These are phyloP conservation scores for Phytophthora fragariae DNA, from an alignment of 352 stramenopile genomes.

Conservation along the genomic window DNA sequence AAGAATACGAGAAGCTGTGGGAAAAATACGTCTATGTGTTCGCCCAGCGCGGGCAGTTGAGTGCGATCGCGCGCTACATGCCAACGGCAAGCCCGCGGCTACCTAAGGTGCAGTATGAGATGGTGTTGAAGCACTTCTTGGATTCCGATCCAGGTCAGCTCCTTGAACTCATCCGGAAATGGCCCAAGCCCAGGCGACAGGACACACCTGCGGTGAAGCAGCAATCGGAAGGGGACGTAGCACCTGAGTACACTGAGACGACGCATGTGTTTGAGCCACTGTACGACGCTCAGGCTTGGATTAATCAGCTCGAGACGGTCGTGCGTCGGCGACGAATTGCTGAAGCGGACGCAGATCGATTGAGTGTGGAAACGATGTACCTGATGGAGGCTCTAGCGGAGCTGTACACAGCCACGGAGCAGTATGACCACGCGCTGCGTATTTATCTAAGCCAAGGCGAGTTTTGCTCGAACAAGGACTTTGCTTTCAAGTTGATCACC, in stretches of 20 bases:
- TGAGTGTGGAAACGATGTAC: conserved; percentile 85
- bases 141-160: conserved; percentile 81
- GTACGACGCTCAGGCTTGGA: conserved; percentile 83
- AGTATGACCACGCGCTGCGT: conserved; percentile 83
- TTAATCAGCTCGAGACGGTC: conserved; percentile 82
- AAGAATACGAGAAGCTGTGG: conserved; percentile 77
- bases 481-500: conserved; percentile 85
- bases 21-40: conserved; percentile 92
- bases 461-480: conserved; percentile 89
- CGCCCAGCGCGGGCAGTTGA: conserved; percentile 76
- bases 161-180: conserved; percentile 84
- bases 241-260: conserved; percentile 79
- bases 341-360: conserved; percentile 57
- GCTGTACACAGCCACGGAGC: conserved; percentile 82
- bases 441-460: conserved; percentile 88
- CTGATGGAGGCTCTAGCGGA: conserved; percentile 85
- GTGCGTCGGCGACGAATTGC: conserved; percentile 76
- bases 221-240: conserved; percentile 35
- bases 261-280: conserved; percentile 76
- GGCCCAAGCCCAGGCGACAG: conserved; percentile 73
- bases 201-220: conserved; percentile 36
- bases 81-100: conserved; percentile 77
- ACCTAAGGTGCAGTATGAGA: conserved; percentile 80
- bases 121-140: conserved; percentile 87
- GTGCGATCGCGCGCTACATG: conserved; percentile 74